These are phyloP conservation scores for Leucosporidium creatinivorum DNA, from an alignment of 768 basidiomycete genomes.

Conservation along the genomic window DNA sequence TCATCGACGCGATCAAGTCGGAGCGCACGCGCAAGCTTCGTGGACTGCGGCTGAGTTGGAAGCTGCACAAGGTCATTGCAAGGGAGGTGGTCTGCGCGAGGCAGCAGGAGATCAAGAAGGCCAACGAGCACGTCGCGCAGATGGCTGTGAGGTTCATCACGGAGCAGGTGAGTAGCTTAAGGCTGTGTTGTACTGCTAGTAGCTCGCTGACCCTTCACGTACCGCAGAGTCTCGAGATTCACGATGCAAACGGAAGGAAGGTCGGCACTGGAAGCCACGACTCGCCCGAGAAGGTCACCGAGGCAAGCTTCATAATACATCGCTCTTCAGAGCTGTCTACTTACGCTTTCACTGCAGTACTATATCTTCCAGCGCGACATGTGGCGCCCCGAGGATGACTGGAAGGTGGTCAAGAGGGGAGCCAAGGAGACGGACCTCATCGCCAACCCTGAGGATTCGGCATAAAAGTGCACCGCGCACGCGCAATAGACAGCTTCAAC, in stretches of 20 bases:
- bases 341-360: conserved; percentile 7
- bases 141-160: conserved; percentile 23
- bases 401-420: conserved; percentile 24
- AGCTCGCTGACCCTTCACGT: background rate
- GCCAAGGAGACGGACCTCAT: too few relatives aligned
- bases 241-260: conserved; percentile 6
- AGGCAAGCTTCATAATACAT: conserved; percentile 2
- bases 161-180: conserved; percentile 12
- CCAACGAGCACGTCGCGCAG: conserved; percentile 27
- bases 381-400: conserved; percentile 31
- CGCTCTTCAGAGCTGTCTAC: background rate
- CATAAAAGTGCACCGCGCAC: too few relatives aligned
- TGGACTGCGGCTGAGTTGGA: conserved; percentile 26
- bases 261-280: conserved; percentile 23
- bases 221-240: conserved; percentile 28
- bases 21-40: conserved; percentile 21
- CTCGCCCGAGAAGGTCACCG: conserved; percentile 10
- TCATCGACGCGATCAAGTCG: conserved; percentile 24
- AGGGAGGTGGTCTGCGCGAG: conserved; percentile 21
- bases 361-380: conserved; percentile 30
- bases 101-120: conserved; percentile 29
- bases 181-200: background rate
- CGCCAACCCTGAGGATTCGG: too few relatives aligned
- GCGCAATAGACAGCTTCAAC: too few relatives aligned
- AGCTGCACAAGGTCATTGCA: conserved; percentile 25